phyloP scores from a whole-genome alignment of 2,329 filamentous ascomycete species.

The Ploettnerulaceae sp. region DNA sequence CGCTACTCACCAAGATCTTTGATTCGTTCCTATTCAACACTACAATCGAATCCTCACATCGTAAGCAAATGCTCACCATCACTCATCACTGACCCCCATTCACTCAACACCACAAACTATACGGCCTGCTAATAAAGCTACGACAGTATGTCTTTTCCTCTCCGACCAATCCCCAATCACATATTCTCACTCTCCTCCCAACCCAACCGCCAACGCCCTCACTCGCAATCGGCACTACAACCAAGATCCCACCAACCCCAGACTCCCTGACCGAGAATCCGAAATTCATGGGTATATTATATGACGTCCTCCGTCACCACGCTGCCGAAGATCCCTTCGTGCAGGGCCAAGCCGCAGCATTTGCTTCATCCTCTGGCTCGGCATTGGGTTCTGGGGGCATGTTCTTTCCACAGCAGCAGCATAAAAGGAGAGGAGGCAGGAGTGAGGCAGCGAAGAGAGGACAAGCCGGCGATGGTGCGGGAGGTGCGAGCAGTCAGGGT shows the following conservation, averaged over 20 bases:
- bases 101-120: background rate
- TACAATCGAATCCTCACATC: slow-evolving; percentile 32
- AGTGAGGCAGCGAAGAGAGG: slow-evolving; percentile 36
- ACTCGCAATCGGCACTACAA: slow-evolving; percentile 56
- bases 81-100: background rate
- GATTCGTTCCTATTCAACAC: slow-evolving; percentile 25
- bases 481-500: slow-evolving; percentile 55
- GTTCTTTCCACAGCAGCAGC: slow-evolving; percentile 41
- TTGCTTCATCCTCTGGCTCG: slow-evolving; percentile 53
- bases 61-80: slow-evolving; percentile 13
- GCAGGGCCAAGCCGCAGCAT: slow-evolving; percentile 52
- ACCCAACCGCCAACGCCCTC: slow-evolving; percentile 48
- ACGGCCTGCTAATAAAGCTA: background rate
- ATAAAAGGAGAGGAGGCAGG: slow-evolving; percentile 21
- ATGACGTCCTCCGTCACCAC: slow-evolving; percentile 50
- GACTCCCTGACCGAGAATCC: slow-evolving; percentile 55
- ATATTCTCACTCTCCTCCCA: slow-evolving; percentile 57
- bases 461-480: slow-evolving; percentile 44
- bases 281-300: slow-evolving; percentile 53
- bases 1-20: slow-evolving; percentile 8
- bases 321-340: slow-evolving; percentile 54
- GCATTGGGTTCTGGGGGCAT: slow-evolving; percentile 48
- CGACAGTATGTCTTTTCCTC: slow-evolving; percentile 54
- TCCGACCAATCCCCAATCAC: slow-evolving; percentile 40
- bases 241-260: slow-evolving; percentile 55